These are phyloP conservation scores for Penicillium nordicum DNA, from an alignment of 2,329 filamentous ascomycete genomes.

Conservation along the genomic window DNA sequence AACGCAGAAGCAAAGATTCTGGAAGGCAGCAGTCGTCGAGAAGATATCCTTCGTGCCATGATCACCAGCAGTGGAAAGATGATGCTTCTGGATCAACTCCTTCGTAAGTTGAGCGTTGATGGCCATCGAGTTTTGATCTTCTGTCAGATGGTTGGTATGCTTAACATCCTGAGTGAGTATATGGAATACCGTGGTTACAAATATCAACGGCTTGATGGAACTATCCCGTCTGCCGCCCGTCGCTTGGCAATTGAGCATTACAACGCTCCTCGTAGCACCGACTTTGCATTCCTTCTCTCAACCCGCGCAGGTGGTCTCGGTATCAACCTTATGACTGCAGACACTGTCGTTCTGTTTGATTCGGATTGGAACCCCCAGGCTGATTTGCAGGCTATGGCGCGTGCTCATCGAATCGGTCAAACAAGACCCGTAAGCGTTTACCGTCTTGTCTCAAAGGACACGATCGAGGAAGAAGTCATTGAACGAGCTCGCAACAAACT, in stretches of 20 bases:
- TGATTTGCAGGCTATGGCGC: constrained; percentile 96
- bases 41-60: constrained; percentile 86
- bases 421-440: constrained; percentile 96
- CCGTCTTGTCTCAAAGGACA: constrained; percentile 94
- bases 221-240: constrained; percentile 80
- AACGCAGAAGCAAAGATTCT: constrained; percentile 89
- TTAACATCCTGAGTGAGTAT: constrained; percentile 94
- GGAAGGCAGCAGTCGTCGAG: constrained; percentile 72
- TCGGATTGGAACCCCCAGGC: constrained; percentile 97
- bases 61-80: constrained; percentile 99
- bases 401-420: constrained; percentile 95
- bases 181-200: constrained; percentile 89
- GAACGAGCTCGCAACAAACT: constrained; percentile 97
- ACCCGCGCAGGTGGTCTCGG: constrained; percentile 95
- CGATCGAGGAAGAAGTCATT: constrained; percentile 94
- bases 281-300: constrained; percentile 94
- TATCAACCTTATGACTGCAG: constrained; percentile 98
- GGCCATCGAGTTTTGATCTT: constrained; percentile 96
- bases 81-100: constrained; percentile 96
- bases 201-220: constrained; percentile 92
- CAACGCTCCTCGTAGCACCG: constrained; percentile 91
- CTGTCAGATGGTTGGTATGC: constrained; percentile 99
- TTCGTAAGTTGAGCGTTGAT: constrained; percentile 88
- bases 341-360: constrained; percentile 96
- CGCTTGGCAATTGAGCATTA: constrained; percentile 97